phyloP scores from a whole-genome alignment of 108 stramenopile species.

The Parietichytrium sp. region DNA sequence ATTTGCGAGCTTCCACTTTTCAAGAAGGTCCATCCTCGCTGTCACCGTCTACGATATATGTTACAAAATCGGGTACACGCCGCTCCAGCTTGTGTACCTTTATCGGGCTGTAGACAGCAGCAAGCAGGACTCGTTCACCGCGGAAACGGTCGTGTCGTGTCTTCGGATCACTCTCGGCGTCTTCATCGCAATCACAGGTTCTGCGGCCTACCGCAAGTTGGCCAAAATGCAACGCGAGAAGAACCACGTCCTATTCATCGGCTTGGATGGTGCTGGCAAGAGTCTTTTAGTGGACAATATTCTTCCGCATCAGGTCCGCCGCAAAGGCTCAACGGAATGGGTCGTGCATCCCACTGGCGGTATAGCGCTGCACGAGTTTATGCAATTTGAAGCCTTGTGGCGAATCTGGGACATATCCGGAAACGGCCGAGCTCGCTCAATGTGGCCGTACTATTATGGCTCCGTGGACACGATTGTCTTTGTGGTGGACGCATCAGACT shows the following conservation, averaged over 20 bases:
- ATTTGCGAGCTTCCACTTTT: neutral
- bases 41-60: neutral
- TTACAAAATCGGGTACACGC: neutral
- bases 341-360: neutral
- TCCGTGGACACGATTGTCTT: slow-evolving; percentile 15
- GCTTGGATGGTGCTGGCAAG: slow-evolving; percentile 9
- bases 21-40: neutral
- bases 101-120: neutral
- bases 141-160: neutral
- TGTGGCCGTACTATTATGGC: slow-evolving; percentile 26
- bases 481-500: slow-evolving; percentile 7
- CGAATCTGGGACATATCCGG: slow-evolving; percentile 30
- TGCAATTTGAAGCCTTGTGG: slow-evolving; percentile 25
- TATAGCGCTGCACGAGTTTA: neutral
- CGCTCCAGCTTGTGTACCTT: neutral
- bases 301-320: neutral
- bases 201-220: neutral
- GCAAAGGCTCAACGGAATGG: slow-evolving; percentile 8
- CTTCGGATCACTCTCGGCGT: neutral
- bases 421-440: neutral
- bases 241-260: neutral
- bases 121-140: neutral
- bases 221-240: neutral
- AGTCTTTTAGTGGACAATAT: neutral
- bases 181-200: neutral